phyloP scores from a whole-genome alignment of 2,329 filamentous ascomycete genomes.

The Nemania sp. region DNA sequence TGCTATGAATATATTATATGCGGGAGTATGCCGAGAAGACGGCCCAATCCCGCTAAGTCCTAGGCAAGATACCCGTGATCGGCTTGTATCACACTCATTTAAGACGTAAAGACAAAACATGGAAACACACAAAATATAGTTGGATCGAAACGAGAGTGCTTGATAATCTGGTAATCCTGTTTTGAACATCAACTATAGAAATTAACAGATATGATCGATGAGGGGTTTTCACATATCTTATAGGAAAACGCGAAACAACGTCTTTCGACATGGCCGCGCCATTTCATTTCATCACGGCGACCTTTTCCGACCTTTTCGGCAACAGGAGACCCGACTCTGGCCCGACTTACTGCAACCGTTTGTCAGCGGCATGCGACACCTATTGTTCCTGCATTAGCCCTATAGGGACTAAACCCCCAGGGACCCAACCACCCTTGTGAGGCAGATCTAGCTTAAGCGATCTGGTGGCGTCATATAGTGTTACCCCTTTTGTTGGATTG shows the following conservation, averaged over 20 bases:
- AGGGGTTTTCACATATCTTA: conserved; percentile 2
- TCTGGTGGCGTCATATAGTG: background rate
- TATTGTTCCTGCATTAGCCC: conserved; percentile 37
- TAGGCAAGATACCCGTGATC: conserved; percentile 22
- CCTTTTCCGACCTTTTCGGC: conserved; percentile 7
- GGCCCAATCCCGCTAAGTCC: background rate
- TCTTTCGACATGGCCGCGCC: conserved; percentile 17
- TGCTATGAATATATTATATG: conserved; percentile 15
- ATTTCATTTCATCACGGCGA: conserved; percentile 2
- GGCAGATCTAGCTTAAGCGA: background rate
- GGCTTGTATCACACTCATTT: conserved; percentile 27
- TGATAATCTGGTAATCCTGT: conserved; percentile 27
- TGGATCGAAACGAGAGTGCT: conserved; percentile 17
- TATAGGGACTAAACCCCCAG: conserved; percentile 1
- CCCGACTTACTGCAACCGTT: conserved; percentile 12
- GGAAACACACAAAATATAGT: background rate
- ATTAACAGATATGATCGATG: conserved; percentile 8
- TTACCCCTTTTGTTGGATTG: conserved; percentile 1
- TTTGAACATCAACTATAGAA: conserved; percentile 17
- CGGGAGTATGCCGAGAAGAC: background rate
- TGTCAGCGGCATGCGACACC: conserved; percentile 27
- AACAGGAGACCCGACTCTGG: conserved; percentile 13
- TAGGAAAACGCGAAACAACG: conserved; percentile 14
- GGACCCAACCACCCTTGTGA: background rate
- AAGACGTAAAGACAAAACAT: conserved; percentile 4